Base-by-base conservation (phyloP, 2,329 filamentous ascomycete species). In the Neopestalotiopsis sp. region DNA sequence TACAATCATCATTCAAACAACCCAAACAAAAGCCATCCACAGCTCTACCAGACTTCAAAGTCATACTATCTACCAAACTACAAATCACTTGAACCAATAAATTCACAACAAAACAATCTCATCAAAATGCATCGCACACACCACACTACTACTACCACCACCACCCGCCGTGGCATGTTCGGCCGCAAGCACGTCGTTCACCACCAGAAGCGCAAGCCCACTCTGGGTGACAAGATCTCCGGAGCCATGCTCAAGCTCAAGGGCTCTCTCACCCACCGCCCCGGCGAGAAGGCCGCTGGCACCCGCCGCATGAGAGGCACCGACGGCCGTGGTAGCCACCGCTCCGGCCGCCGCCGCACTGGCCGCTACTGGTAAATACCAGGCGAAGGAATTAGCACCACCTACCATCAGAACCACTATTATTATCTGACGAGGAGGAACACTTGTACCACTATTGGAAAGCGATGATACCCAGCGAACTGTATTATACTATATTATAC, bases 221-320 rank as follows among this genome's bases (percentile, higher is more conserved):
- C 86, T 52, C 83, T 95, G 72, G 91, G 91, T 61, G 93, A 95
- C 82, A 95, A 95, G 81, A 86, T 95, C 74, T 90, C 88, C 64
- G 93, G 93, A 20, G 92, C 92, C 0, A 83, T 95, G 78, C 85
- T 93, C 82, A 93, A 88, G 83, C 80, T 95, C 71, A 90, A 89
- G 79, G 93, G 93, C 7, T 88, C 84, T 67, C 77, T 95, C 68
- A 94, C 91, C 1, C 81, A 88, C 62, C 85, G 89, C 56, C 91
- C 92, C 2, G 93, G 90, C 30, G 81, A 92, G 72, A 95, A 95
- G 90, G 92, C 91, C 78, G 91, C 92, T 73, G 92, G 92, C 34
- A 92, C 91, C 64, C 86, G 91, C 69, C 86, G 92, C 67, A 93
- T 93, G 90, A 88, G 89, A 73, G 91, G 92, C 56, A 94, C 91